Conservation (phyloP, 2,329 filamentous ascomycete genomes). For the Lasiodiplodia gonubiensis region DNA sequence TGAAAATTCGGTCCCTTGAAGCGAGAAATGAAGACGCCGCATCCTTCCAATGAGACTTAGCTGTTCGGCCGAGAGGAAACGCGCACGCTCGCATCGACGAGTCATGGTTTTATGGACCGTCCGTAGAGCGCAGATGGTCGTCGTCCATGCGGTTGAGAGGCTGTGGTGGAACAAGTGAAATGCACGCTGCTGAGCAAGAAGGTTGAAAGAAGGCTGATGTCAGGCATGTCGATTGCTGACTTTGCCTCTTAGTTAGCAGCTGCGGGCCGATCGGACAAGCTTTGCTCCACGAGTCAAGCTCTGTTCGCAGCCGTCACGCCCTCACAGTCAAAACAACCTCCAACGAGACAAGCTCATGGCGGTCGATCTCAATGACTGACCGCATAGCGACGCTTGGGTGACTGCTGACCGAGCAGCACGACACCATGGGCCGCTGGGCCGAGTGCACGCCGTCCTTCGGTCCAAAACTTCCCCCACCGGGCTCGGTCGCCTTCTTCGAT, state of each 20-base stretch:
- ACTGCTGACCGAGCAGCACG: not conserved
- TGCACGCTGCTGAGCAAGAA: not conserved
- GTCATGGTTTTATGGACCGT: conserved; percentile 11
- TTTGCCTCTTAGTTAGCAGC: not conserved
- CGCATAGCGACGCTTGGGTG: not conserved
- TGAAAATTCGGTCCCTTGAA: not conserved
- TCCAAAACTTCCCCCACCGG: not conserved
- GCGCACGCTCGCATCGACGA: conserved; percentile 1
- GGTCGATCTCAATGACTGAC: not conserved
- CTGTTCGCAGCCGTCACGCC: not conserved
- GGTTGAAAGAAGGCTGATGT: conserved; percentile 9
- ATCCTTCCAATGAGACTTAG: not conserved
- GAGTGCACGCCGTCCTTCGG: not conserved
- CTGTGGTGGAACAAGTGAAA: not conserved
- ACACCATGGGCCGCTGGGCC: not conserved
- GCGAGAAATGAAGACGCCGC: not conserved
- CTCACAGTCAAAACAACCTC: not conserved
- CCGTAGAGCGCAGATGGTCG: not conserved
- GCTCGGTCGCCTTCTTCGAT: not conserved
- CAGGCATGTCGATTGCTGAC: not conserved
- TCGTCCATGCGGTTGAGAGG: not conserved
- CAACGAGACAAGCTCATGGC: too few relatives aligned
- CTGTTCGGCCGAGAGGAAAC: conserved; percentile 5
- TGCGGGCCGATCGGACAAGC: conserved; percentile 13
- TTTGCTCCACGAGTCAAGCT: conserved; percentile 10